phyloP scores from a whole-genome alignment of 148 eudicot genomes.

The Camellia lanceoleosa region DNA sequence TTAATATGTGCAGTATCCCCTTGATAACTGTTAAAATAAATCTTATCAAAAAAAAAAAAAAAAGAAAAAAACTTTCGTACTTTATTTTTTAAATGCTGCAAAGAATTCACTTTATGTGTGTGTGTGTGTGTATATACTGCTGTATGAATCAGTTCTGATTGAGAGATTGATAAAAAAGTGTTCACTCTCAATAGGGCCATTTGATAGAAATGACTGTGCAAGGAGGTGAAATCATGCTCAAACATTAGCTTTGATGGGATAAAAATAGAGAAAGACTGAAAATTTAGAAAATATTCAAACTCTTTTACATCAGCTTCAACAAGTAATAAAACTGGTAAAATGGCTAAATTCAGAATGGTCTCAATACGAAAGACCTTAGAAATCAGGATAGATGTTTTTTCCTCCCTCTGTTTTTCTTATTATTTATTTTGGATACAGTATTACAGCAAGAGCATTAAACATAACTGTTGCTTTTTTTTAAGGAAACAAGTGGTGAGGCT shows the following conservation, averaged over 20 bases:
- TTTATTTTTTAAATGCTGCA: not conserved
- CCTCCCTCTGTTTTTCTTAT: not conserved
- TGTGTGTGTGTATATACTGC: not conserved
- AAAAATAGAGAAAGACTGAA: not conserved
- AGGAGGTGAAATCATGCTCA: not conserved
- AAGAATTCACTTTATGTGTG: not conserved
- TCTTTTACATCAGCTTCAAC: not conserved
- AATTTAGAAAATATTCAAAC: not conserved
- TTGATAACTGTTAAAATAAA: not conserved
- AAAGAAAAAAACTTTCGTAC: not conserved
- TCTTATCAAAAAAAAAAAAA: not conserved
- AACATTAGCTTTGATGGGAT: not conserved
- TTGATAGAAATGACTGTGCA: not conserved
- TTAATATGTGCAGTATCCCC: not conserved
- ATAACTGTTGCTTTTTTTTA: not conserved
- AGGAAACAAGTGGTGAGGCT: not conserved
- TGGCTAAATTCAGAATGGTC: not conserved
- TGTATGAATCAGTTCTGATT: not conserved
- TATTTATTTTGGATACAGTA: not conserved
- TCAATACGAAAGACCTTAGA: not conserved
- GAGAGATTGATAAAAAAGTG: not conserved
- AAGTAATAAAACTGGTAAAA: not conserved
- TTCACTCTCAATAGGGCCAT: constrained; percentile 1
- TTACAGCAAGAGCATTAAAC: not conserved
- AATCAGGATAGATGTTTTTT: not conserved